Conservation (phyloP, 257 asterid genomes). For the Solanum pinnatisectum region DNA sequence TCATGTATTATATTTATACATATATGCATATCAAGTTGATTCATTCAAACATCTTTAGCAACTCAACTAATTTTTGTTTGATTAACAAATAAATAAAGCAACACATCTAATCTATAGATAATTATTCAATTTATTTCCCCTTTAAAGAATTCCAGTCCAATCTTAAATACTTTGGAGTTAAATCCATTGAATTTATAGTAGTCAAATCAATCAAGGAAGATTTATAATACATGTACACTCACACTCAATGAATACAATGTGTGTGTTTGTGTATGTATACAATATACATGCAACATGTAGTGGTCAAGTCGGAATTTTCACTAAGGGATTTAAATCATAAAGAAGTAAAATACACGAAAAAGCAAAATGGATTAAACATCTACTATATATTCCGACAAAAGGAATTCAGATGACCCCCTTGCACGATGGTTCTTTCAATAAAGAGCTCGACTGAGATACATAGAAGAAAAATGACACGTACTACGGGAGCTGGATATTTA, state of each 20-base stretch:
- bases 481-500: neutral
- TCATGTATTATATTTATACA: neutral
- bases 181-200: neutral
- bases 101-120: neutral
- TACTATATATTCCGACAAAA: neutral
- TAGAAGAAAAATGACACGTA: neutral
- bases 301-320: neutral
- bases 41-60: neutral
- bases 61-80: neutral
- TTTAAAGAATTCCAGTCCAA: neutral
- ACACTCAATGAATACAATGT: neutral
- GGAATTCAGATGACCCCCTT: neutral
- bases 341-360: neutral
- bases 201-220: neutral
- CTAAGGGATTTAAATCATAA: neutral
- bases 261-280: neutral
- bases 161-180: neutral
- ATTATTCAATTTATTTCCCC: neutral
- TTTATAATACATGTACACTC: neutral
- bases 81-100: neutral
- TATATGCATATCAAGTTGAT: neutral
- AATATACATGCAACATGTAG: neutral
- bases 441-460: neutral
- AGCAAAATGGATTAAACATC: neutral
- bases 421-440: neutral